These are phyloP conservation scores for Ganoderma multipileum DNA, from an alignment of 1,284 basidiomycete species.

Conservation along the genomic window DNA sequence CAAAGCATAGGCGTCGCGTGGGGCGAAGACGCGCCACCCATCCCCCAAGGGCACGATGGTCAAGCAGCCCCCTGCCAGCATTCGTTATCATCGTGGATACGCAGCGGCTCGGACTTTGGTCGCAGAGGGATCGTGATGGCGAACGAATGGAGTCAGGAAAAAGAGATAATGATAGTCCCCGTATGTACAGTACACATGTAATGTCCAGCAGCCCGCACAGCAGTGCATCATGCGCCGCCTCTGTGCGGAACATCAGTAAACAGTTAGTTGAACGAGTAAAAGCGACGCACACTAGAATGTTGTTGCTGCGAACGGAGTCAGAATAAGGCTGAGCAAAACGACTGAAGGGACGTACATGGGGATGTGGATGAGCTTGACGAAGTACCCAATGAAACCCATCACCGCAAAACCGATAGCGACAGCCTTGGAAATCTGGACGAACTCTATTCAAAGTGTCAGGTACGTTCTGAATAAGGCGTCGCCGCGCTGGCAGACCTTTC, in stretches of 20 bases:
- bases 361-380: slow-evolving; percentile 96
- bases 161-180: slow-evolving; percentile 32
- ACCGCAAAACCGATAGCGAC: slow-evolving; percentile 95
- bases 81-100: not conserved
- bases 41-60: not conserved
- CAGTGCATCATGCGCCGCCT: slow-evolving; percentile 63
- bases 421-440: slow-evolving; percentile 90
- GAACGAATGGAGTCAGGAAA: slow-evolving; percentile 1
- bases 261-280: not conserved
- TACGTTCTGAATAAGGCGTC: not conserved
- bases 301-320: slow-evolving; percentile 69
- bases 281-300: slow-evolving; percentile 88
- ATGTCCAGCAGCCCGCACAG: slow-evolving; percentile 15
- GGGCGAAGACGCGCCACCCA: not conserved
- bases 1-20: not conserved
- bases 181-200: slow-evolving; percentile 32
- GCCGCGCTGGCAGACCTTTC: slow-evolving; percentile 67
- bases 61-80: not conserved
- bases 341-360: slow-evolving; percentile 76
- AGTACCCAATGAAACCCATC: slow-evolving; percentile 98
- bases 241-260: slow-evolving; percentile 17
- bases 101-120: not conserved
- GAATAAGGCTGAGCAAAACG: slow-evolving; percentile 17
- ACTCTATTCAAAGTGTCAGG: slow-evolving; percentile 62
- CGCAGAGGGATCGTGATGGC: not conserved